These are phyloP conservation scores for Thelonectria olida DNA, from an alignment of 2,329 filamentous ascomycete genomes.

Conservation along the genomic window DNA sequence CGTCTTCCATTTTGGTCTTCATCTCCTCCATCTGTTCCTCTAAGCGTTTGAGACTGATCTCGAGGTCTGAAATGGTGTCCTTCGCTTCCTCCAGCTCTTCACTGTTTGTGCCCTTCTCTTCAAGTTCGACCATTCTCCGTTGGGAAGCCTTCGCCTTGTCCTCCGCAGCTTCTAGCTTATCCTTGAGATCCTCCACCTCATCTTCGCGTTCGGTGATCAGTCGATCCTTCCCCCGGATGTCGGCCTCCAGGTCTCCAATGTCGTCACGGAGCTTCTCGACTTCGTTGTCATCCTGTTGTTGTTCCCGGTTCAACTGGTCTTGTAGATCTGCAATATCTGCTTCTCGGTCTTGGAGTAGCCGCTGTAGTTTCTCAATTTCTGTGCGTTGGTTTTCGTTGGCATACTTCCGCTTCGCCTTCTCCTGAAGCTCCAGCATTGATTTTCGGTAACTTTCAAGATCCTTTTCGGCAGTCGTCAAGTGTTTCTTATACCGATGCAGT, in stretches of 20 bases:
- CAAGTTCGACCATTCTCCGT: slow-evolving; percentile 61
- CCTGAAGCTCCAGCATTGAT: slow-evolving; percentile 84
- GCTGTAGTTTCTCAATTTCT: slow-evolving; percentile 67
- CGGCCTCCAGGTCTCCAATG: slow-evolving; percentile 78
- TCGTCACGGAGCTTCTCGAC: slow-evolving; percentile 76
- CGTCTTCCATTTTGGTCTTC: slow-evolving; percentile 43
- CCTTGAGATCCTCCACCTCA: slow-evolving; percentile 74
- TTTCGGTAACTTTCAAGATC: slow-evolving; percentile 86
- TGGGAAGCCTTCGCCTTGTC: slow-evolving; percentile 67
- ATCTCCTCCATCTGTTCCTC: slow-evolving; percentile 64
- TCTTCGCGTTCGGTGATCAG: slow-evolving; percentile 79
- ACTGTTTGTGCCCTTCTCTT: slow-evolving; percentile 62
- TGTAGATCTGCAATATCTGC: slow-evolving; percentile 69
- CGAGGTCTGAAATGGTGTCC: slow-evolving; percentile 67
- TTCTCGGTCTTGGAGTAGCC: slow-evolving; percentile 65
- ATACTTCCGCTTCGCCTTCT: slow-evolving; percentile 80
- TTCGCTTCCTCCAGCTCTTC: slow-evolving; percentile 65
- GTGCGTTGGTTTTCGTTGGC: slow-evolving; percentile 74
- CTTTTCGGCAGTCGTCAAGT: slow-evolving; percentile 81
- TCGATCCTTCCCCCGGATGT: slow-evolving; percentile 79
- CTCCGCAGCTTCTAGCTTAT: slow-evolving; percentile 61
- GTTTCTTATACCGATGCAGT: slow-evolving; percentile 86
- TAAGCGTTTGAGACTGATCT: slow-evolving; percentile 62
- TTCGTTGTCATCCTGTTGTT: slow-evolving; percentile 65
- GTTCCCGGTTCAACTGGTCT: slow-evolving; percentile 65